Evolutionary conservation across 2,329 filamentous ascomycete genomes (phyloP), one percentile per base, ranked within the genome.

Genomic region (Blumeriella jaapii): DNA sequence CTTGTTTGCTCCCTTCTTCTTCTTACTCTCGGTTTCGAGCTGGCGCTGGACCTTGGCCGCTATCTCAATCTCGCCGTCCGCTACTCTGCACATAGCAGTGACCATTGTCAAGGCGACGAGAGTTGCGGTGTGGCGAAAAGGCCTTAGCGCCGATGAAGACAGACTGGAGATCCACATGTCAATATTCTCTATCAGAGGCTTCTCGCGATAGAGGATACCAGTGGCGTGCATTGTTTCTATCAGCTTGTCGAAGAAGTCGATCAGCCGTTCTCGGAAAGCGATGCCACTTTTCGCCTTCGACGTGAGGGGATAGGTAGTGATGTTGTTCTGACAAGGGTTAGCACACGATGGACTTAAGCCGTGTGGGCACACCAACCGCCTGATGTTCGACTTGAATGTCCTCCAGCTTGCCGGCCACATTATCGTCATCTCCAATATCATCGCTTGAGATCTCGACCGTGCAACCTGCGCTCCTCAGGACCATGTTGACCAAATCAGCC

Each of bases 61-160:
- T 37, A 76, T 74, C 28, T 78, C 69, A 30, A 81, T 75, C 17
- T 91, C 69, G 19, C 78, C 73, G 35, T 72, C 72, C 8, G 81
- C 82, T 20, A 89, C 68, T 29, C 74, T 68, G 44, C 85, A 87
- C 16, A 96, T 65, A 1, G 82, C 74, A 20, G 75, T 84, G 37
- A 83, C 79, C 45, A 94, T 79, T 11, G 83, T 71, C 20, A 96
- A 64, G 1, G 83, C 79, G 15, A 89, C 78, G 0, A 91, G 78
- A 2, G 89, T 94, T 1, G 87, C 82, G 0, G 91, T 98, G 59
- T 98, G 91, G 45, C 91, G 74, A 60, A 98, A 95, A 2, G 91
- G 86, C 36, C 91, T 77, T 42, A 89, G 78, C 3, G 76, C 71
- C 0, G 86, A 87, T 3, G 85, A 91, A 2, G 89, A 91, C 80